Percentiles rank a stretch among this genome's conserved stretches.
phyloP scores from a whole-genome alignment of 108 stramenopile species.

The Pseudonitzschia multistriata region DNA sequence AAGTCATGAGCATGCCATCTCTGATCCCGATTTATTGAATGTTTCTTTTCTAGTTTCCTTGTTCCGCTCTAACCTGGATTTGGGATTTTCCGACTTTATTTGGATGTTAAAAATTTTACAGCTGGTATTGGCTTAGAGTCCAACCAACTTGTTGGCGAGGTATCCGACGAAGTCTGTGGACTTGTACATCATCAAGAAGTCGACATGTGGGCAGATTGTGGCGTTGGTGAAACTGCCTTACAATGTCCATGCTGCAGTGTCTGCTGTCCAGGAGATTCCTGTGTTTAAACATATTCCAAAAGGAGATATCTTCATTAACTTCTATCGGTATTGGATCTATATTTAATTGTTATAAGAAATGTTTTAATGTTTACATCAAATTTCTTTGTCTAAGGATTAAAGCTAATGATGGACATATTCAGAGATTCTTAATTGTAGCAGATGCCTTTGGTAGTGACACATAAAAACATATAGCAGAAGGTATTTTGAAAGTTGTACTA shows the following conservation, averaged over 20 bases:
- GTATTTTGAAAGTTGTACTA: too few species aligned
- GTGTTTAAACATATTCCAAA: not conserved
- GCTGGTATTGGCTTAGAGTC: constrained; percentile 53
- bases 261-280: constrained; percentile 27
- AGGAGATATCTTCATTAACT: not conserved
- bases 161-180: constrained; percentile 46
- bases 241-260: constrained; percentile 33
- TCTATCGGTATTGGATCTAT: not conserved
- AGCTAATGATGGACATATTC: too few species aligned
- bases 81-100: not conserved
- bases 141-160: constrained; percentile 52
- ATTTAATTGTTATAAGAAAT: not conserved
- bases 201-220: constrained; percentile 46
- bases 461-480: too few species aligned
- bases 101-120: not conserved
- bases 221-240: constrained; percentile 3
- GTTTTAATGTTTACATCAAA: not conserved
- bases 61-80: not conserved
- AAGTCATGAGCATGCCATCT: not conserved
- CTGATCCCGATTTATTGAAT: not conserved
- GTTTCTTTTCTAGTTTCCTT: not conserved
- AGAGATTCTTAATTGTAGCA: too few species aligned
- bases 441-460: too few species aligned
- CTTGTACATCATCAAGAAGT: constrained; percentile 14
- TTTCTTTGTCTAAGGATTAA: too few species aligned